Evolutionary conservation across 345 rosid species (phyloP).

Genomic region (Sapria himalayana): DNA sequence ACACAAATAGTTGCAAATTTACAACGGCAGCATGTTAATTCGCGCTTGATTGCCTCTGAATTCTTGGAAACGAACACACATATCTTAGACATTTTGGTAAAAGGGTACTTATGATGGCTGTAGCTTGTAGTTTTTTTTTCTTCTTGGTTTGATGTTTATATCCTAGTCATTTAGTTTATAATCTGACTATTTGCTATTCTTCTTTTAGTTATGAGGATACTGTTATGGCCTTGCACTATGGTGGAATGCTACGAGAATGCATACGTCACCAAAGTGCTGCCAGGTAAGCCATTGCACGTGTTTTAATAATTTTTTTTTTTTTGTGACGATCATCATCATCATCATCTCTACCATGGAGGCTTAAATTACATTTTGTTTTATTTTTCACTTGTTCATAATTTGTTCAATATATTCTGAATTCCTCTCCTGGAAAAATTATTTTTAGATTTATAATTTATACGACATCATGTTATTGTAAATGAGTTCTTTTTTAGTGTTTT

Average conservation of each 20-base stretch:
- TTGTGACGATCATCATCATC: no score
- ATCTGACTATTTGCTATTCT: neutral
- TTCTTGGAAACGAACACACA: slow-evolving; percentile 69
- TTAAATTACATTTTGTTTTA: no score
- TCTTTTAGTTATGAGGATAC: slow-evolving; percentile 45
- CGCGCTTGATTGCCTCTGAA: slow-evolving; percentile 79
- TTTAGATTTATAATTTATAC: no score
- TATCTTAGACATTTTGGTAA: slow-evolving; percentile 57
- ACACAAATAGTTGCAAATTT: slow-evolving; percentile 96
- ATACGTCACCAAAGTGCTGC: slow-evolving; percentile 93
- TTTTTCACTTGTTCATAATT: no score
- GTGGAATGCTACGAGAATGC: slow-evolving; percentile 96
- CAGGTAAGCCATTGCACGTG: slow-evolving; percentile 50
- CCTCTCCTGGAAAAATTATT: no score
- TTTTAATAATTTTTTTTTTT: no score
- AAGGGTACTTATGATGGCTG: slow-evolving; percentile 31
- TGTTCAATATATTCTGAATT: no score
- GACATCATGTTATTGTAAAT: no score
- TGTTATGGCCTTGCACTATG: slow-evolving; percentile 94
- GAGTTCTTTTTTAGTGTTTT: no score
- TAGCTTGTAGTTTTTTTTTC: slow-evolving; percentile 1
- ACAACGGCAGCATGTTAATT: slow-evolving; percentile 86
- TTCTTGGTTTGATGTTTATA: neutral
- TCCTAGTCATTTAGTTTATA: neutral
- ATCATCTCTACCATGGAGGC: no score